phyloP scores from a whole-genome alignment of 2,329 filamentous ascomycete genomes.

The Nigrospora oryzae region DNA sequence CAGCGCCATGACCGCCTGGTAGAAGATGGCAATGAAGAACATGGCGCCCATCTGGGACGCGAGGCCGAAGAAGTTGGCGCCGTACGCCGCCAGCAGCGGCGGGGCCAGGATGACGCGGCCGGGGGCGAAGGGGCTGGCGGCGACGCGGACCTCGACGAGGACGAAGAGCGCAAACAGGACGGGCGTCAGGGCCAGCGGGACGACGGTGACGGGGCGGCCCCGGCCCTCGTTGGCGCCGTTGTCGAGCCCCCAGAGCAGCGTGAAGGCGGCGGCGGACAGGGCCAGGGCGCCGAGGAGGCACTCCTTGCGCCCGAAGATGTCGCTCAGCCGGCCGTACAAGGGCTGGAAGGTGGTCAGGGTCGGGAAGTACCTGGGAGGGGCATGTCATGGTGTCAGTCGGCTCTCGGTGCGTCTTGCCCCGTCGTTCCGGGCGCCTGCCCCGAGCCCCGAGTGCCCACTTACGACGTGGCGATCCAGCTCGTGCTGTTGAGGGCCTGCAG shows the following conservation, averaged over 20 bases:
- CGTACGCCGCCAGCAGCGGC: conserved; percentile 57
- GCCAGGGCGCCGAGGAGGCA: conserved; percentile 56
- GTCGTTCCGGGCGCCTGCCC: no score
- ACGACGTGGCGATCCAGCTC: conserved; percentile 56
- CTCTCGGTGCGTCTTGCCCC: no score
- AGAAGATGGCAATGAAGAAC: conserved; percentile 73
- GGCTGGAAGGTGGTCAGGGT: conserved; percentile 35
- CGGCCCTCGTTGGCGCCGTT: conserved; percentile 66
- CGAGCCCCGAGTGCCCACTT: neutral
- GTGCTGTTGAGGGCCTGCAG: conserved; percentile 66
- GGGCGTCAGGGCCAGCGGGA: conserved; percentile 39
- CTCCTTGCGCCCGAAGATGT: conserved; percentile 52
- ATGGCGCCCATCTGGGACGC: conserved; percentile 46
- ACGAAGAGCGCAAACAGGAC: conserved; percentile 59
- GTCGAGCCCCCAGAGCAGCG: conserved; percentile 62
- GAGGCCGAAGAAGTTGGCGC: conserved; percentile 65
- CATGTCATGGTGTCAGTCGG: no score
- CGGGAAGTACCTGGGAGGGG: neutral
- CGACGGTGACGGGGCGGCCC: conserved; percentile 42
- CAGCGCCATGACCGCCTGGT: conserved; percentile 61
- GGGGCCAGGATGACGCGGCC: conserved; percentile 63
- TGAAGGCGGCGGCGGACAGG: conserved; percentile 56
- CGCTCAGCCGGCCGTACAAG: conserved; percentile 52
- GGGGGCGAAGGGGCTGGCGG: conserved; percentile 65
- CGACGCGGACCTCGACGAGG: conserved; percentile 58